These are phyloP conservation scores for Pichia sorboxylosa DNA, from an alignment of 1,139 yeast genomes.

Conservation along the genomic window DNA sequence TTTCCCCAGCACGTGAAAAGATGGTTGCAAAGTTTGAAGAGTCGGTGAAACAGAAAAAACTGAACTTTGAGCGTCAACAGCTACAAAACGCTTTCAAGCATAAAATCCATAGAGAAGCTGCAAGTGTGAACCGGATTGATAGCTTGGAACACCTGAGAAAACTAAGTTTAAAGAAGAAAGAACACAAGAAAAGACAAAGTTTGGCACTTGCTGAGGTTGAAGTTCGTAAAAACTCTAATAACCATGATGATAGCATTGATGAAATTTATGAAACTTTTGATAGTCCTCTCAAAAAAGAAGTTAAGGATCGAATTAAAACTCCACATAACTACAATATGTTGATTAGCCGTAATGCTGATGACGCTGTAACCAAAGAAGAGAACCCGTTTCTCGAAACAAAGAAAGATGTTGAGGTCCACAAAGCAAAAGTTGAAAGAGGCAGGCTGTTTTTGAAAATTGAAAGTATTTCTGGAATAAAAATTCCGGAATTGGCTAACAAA, in stretches of 20 bases:
- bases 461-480: slow-evolving; percentile 42
- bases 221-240: not conserved
- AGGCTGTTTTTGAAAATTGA: slow-evolving; percentile 59
- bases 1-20: slow-evolving; percentile 13
- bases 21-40: slow-evolving; percentile 13
- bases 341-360: not conserved
- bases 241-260: slow-evolving; percentile 5
- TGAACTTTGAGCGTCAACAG: slow-evolving; percentile 5
- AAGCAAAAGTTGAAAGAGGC: slow-evolving; percentile 45
- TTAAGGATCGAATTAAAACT: not conserved
- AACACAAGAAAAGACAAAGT: not conserved
- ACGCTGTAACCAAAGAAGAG: not conserved
- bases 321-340: not conserved
- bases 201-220: not conserved
- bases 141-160: too few relatives aligned
- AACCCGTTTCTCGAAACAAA: not conserved
- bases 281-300: not conserved
- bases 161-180: too few relatives aligned
- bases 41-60: slow-evolving; percentile 8
- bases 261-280: slow-evolving; percentile 9
- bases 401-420: not conserved
- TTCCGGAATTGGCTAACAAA: slow-evolving; percentile 44
- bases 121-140: too few relatives aligned
- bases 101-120: slow-evolving; percentile 10
- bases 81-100: slow-evolving; percentile 8